phyloP scores from a whole-genome alignment of 2,329 filamentous ascomycete genomes.

The Blastomyces gilchristii region DNA sequence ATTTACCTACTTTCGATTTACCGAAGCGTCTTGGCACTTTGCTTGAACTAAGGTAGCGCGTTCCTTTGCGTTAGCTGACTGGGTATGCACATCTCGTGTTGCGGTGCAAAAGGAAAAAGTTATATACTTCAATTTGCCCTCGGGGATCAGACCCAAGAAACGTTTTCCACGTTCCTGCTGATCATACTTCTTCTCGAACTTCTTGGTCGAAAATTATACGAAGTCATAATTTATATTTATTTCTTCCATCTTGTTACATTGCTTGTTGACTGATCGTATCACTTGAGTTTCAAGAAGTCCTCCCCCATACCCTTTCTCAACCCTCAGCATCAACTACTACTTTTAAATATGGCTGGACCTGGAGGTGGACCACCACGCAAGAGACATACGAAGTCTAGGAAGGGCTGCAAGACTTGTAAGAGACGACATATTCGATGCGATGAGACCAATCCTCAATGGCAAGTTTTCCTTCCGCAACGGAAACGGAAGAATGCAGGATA shows the following conservation, averaged over 20 bases:
- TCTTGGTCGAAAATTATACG: neutral
- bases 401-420: slow-evolving; percentile 97
- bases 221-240: slow-evolving; percentile 4
- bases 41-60: neutral
- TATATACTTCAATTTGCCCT: slow-evolving; percentile 5
- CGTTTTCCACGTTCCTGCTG: slow-evolving; percentile 5
- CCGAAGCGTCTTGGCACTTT: slow-evolving; percentile 6
- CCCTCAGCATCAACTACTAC: neutral
- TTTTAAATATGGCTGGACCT: slow-evolving; percentile 65
- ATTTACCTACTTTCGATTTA: slow-evolving; percentile 7
- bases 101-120: slow-evolving; percentile 3
- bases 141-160: slow-evolving; percentile 6
- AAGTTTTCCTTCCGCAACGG: slow-evolving; percentile 27
- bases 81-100: slow-evolving; percentile 8
- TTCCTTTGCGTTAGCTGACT: neutral
- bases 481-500: neutral
- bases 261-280: neutral
- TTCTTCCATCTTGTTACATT: neutral
- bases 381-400: slow-evolving; percentile 97
- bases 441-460: slow-evolving; percentile 97
- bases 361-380: slow-evolving; percentile 82
- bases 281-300: neutral
- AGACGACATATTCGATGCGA: slow-evolving; percentile 95
- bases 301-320: neutral
- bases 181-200: slow-evolving; percentile 6